These are phyloP conservation scores for Leersia perrieri DNA, from an alignment of 176 grass and related monocot species.

Conservation along the genomic window DNA sequence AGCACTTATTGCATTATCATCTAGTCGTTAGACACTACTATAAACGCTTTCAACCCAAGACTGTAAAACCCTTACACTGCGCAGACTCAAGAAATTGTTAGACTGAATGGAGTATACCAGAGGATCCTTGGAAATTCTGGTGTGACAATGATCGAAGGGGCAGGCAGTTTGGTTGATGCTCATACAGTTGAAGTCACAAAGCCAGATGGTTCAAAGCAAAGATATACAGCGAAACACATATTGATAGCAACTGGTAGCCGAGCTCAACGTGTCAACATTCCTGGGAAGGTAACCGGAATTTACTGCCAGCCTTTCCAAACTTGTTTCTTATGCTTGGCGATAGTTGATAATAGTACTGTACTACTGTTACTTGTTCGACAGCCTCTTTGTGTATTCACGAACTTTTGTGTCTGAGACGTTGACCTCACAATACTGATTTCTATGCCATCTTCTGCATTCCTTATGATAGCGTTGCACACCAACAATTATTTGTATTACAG, in stretches of 20 bases:
- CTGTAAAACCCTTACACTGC: not conserved
- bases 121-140: conserved; percentile 64
- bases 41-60: not conserved
- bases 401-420: not conserved
- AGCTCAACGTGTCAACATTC: conserved; percentile 69
- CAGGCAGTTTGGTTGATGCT: conserved; percentile 66
- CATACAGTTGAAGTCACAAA: conserved; percentile 73
- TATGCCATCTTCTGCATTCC: not conserved
- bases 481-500: not conserved
- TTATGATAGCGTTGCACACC: not conserved
- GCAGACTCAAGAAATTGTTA: conserved; percentile 87
- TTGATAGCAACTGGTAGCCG: conserved; percentile 85
- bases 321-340: not conserved
- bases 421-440: not conserved
- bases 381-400: not conserved
- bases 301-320: not conserved
- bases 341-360: not conserved
- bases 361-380: not conserved
- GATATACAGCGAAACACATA: conserved; percentile 66
- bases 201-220: conserved; percentile 61
- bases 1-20: not conserved
- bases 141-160: conserved; percentile 89
- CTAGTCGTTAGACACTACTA: not conserved
- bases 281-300: conserved; percentile 69
- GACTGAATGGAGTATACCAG: conserved; percentile 80